A percentile compares a stretch with the other conserved stretches of the same genome.
Evolutionary conservation across 2,329 filamentous ascomycete species (phyloP).

Genomic region (Ophiostoma fasciatum): DNA sequence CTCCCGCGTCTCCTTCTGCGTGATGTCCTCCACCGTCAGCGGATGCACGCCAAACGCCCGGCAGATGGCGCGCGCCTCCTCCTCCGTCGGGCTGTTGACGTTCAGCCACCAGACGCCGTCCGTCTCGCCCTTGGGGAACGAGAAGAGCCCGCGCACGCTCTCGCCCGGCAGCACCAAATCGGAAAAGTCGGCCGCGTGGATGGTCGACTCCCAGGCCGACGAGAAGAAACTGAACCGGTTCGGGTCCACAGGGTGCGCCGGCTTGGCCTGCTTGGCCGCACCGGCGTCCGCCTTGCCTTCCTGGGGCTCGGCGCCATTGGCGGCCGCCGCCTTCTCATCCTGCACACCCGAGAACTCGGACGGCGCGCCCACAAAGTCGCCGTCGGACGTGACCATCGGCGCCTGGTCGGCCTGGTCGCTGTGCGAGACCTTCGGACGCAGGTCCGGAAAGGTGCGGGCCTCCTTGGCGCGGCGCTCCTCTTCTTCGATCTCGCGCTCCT

Average conservation of each 20-base stretch:
- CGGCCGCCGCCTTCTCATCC: constrained; percentile 31
- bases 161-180: constrained; percentile 83
- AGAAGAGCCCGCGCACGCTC: constrained; percentile 75
- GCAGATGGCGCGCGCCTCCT: constrained; percentile 76
- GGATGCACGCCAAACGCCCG: constrained; percentile 93
- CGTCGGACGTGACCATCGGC: constrained; percentile 35
- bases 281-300: constrained; percentile 14
- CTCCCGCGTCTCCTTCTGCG: constrained; percentile 86
- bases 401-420: constrained; percentile 14
- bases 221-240: constrained; percentile 96
- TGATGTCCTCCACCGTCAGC: constrained; percentile 90
- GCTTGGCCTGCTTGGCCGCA: constrained; percentile 14
- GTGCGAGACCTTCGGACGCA: constrained; percentile 29
- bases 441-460: constrained; percentile 43
- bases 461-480: constrained; percentile 35
- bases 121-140: constrained; percentile 42
- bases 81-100: constrained; percentile 75
- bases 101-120: constrained; percentile 99
- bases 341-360: constrained; percentile 25
- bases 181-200: constrained; percentile 78
- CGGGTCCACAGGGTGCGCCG: constrained; percentile 34
- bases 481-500: constrained; percentile 31
- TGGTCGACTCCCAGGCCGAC: constrained; percentile 82
- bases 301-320: constrained; percentile 20
- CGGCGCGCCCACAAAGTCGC: constrained; percentile 41